These are phyloP conservation scores for Asparagopsis taxiformis DNA, from an alignment of 31 red algal species.

Conservation along the genomic window DNA sequence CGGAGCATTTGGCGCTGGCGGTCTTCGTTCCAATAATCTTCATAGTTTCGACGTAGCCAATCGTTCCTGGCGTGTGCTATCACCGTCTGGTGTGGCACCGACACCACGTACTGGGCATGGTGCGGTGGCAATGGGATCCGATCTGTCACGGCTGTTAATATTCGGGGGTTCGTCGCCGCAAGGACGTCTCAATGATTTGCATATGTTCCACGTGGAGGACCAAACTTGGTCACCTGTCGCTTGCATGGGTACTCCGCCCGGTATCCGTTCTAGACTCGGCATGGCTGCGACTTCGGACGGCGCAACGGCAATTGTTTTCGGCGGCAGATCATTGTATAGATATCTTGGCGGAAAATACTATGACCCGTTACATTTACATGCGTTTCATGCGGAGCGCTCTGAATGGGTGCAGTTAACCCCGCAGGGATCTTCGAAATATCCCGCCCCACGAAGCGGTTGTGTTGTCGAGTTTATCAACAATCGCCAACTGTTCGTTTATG, in stretches of 20 bases:
- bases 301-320: conserved; percentile 34
- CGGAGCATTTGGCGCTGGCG: conserved; percentile 19
- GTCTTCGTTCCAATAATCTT: conserved; percentile 15
- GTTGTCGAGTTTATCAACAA: conserved; percentile 46
- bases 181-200: conserved; percentile 46
- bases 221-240: conserved; percentile 65
- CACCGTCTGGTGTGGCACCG: conserved; percentile 33
- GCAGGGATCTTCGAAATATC: background rate
- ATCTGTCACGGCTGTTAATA: conserved; percentile 44
- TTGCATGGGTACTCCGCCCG: conserved; percentile 24
- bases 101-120: conserved; percentile 52
- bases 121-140: conserved; percentile 37
- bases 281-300: conserved; percentile 36
- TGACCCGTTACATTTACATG: conserved; percentile 16
- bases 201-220: conserved; percentile 45
- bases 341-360: conserved; percentile 75
- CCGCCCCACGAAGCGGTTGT: conserved; percentile 43
- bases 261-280: conserved; percentile 28
- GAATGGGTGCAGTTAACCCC: conserved; percentile 46
- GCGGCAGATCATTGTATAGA: conserved; percentile 58
- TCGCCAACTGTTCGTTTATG: conserved; percentile 51
- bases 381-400: conserved; percentile 52
- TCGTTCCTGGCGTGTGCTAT: conserved; percentile 13
- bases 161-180: conserved; percentile 55
- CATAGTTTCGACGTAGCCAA: conserved; percentile 9